Conservation (phyloP, 129 eudicot genomes). For the Solidago caesia region DNA sequence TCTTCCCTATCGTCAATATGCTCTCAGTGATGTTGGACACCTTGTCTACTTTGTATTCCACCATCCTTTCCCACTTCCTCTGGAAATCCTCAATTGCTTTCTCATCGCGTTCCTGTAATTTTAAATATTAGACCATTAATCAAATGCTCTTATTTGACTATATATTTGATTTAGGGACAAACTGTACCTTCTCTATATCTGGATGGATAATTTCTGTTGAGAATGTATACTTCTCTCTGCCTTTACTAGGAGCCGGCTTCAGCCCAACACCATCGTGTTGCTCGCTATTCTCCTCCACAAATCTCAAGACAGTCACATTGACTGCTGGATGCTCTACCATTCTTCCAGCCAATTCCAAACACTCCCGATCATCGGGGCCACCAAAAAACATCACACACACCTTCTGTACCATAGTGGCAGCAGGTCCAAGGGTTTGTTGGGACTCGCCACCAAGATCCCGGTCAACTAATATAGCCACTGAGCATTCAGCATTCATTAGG, state of each 20-base stretch:
- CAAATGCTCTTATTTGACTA: not conserved
- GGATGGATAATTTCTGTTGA: slow-evolving; percentile 41
- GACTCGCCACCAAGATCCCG: slow-evolving; percentile 54
- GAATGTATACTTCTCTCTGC: slow-evolving; percentile 50
- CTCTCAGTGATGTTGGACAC: slow-evolving; percentile 42
- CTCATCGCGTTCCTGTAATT: slow-evolving; percentile 46
- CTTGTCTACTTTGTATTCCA: slow-evolving; percentile 45
- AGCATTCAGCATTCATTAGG: slow-evolving; percentile 58
- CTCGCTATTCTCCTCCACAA: slow-evolving; percentile 30
- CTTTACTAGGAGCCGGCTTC: slow-evolving; percentile 44
- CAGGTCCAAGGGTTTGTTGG: slow-evolving; percentile 28
- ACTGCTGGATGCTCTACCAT: slow-evolving; percentile 84
- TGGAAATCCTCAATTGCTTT: slow-evolving; percentile 41
- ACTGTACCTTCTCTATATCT: slow-evolving; percentile 45
- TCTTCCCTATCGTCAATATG: slow-evolving; percentile 47
- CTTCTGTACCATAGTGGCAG: slow-evolving; percentile 33
- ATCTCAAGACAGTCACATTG: slow-evolving; percentile 57
- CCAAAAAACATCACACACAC: slow-evolving; percentile 71
- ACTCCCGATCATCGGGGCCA: slow-evolving; percentile 87
- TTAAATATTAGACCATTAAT: not conserved
- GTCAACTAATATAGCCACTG: slow-evolving; percentile 85
- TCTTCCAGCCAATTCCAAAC: slow-evolving; percentile 61
- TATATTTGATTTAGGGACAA: not conserved
- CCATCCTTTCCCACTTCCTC: slow-evolving; percentile 51
- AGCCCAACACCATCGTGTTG: slow-evolving; percentile 23